Evolutionary conservation across 495 filamentous ascomycete species (phyloP).

Genomic region (Lophiostoma macrostomum): DNA sequence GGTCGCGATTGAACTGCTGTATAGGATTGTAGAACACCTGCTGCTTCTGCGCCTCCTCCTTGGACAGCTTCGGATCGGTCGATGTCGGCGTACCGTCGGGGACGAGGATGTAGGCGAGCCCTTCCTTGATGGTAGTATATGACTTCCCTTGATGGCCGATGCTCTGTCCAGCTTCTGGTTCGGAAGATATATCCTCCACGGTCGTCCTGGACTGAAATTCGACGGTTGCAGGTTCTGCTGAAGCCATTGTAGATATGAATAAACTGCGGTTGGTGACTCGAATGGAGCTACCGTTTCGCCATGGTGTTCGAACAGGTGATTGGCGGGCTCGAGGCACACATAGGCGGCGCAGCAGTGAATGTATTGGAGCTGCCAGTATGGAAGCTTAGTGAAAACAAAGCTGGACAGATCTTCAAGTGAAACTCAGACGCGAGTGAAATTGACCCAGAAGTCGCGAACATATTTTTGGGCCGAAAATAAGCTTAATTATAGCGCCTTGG

Average conservation of each 20-base stretch:
- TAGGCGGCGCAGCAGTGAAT: conserved; percentile 11
- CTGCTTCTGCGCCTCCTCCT: conserved; percentile 56
- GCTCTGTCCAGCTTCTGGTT: conserved; percentile 35
- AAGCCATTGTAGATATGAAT: conserved; percentile 9
- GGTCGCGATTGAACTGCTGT: conserved; percentile 95
- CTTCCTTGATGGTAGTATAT: conserved; percentile 67
- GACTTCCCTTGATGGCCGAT: conserved; percentile 49
- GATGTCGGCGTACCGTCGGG: conserved; percentile 49
- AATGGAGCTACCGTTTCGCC: conserved; percentile 10
- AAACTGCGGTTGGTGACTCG: not conserved
- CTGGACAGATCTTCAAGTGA: not conserved
- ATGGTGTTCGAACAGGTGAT: conserved; percentile 4
- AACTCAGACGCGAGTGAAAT: not conserved
- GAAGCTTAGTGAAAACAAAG: not conserved
- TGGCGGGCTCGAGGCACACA: conserved; percentile 23
- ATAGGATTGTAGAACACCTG: conserved; percentile 98
- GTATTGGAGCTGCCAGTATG: conserved; percentile 17
- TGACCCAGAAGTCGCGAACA: not conserved
- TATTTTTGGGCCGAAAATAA: conserved; percentile 19
- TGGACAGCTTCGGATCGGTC: conserved; percentile 30
- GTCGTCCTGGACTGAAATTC: not conserved
- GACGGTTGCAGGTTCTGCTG: not conserved
- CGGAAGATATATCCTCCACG: conserved; percentile 16
- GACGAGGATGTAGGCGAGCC: conserved; percentile 63
- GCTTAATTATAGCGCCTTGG: conserved; percentile 33